Conservation (phyloP, 306 rosid species). For the Herpetospermum pedunculosum region DNA sequence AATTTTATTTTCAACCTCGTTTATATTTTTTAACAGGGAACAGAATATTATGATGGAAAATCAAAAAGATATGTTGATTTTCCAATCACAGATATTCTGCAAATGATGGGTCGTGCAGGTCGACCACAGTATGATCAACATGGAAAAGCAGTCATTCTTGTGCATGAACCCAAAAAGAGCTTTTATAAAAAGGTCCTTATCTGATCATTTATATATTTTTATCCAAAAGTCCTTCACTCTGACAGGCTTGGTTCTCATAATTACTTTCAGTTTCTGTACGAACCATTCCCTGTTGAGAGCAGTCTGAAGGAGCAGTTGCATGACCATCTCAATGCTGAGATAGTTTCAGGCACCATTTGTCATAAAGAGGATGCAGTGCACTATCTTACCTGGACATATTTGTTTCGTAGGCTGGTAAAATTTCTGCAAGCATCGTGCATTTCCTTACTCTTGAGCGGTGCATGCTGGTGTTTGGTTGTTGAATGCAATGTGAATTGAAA, state of each 20-base stretch:
- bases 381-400: conserved; percentile 95
- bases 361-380: conserved; percentile 91
- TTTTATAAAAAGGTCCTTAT: conserved; percentile 78
- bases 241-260: background rate
- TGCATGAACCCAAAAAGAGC: conserved; percentile 97
- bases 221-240: background rate
- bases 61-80: conserved; percentile 88
- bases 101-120: conserved; percentile 99
- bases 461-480: background rate
- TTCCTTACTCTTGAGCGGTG: background rate
- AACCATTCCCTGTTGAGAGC: conserved; percentile 97
- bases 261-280: conserved; percentile 77
- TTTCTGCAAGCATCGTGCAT: conserved; percentile 7
- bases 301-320: conserved; percentile 86
- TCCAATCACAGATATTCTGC: conserved; percentile 95
- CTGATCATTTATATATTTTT: background rate
- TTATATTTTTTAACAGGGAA: conserved; percentile 46
- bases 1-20: background rate
- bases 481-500: background rate
- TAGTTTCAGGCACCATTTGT: conserved; percentile 88
- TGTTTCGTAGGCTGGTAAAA: conserved; percentile 87
- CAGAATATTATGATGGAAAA: conserved; percentile 86
- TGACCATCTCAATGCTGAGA: conserved; percentile 83
- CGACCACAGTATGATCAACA: conserved; percentile 98
- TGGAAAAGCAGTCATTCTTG: conserved; percentile 98